Evolutionary conservation across 345 rosid genomes (phyloP), one percentile per base, ranked within the genome.

Genomic region (Hibiscus trionum): DNA sequence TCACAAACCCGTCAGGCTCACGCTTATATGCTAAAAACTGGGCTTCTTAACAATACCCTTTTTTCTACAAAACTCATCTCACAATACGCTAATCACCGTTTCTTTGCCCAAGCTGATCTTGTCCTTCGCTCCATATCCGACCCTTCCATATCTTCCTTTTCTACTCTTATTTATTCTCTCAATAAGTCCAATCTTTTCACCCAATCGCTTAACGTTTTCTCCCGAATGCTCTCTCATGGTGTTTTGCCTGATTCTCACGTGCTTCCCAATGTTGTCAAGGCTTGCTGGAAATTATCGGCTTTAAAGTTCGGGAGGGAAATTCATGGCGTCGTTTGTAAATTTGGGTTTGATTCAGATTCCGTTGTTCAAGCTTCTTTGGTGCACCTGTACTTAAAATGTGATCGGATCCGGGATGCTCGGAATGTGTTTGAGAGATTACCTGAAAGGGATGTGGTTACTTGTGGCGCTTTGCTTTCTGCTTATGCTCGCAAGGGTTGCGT

Each of bases 381-480:
- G 19, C 88, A 83, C 31, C 58, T 88, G 80, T 90, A 88, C 39
- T 26, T 85, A 17, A 84, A 77, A 66, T 82, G 89, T 14, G 81
- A 83, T 47, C 57, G 70, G 56, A 47, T 86, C 53, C 50, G 53
- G 17, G 84, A 85, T 65, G 93, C 91, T 46, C 87, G 77, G 52
- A 76, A 79, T 21, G 80, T 85, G 85, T 88, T 88, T 64, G 91
- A 88, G 37, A 73, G 67, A 79, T 72, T 86, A 84, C 74, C 71
- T 27, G 76, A 77, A 1, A 80, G 73, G 57, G 84, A 84, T 77
- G 84, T 88, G 71, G 86, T 88, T 35, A 75, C 80, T 44, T 83
- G 76, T 55, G 80, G 90, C 69, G 90, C 90, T 78, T 79, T 88
- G 79, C 77, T 88, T 7, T 77, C 85, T 17, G 82, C 78, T 35